Evolutionary conservation across 1,284 basidiomycete species (phyloP), one percentile per base, ranked within the genome.

Genomic region (Mycosarcoma mackinlayi): DNA sequence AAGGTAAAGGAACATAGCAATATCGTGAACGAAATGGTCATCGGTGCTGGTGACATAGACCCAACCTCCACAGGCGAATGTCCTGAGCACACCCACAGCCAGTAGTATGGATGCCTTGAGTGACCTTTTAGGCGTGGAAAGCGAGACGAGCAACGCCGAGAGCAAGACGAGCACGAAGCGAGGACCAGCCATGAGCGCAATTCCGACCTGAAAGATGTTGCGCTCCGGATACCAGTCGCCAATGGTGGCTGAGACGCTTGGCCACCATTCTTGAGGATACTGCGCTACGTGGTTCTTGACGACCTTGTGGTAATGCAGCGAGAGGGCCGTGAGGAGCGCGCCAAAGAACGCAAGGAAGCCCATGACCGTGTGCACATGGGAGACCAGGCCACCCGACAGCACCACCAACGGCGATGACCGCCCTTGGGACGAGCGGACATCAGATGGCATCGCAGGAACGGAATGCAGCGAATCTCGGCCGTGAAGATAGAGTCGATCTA

Each of bases 161-260:
- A 93, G 84, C 21, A 87, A 85, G 27, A 94, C 88, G 24, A 94
- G 86, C 8, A 87, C 86, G 77, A 97, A 90, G 4, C 94, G 89
- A 0, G 93, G 93, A 7, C 91, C 82, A 7, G 82, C 79, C 25
- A 80, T 83, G 31, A 94, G 82, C 13, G 94, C 94, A 73, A 96
- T 94, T 44, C 94, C 85, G 45, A 95, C 89, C 74, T 97, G 94
- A 79, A 97, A 96, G 41, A 93, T 83, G 66, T 90, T 93, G 61
- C 93, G 86, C 72, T 95, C 91, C 19, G 92, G 92, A 67, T 91
- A 92, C 89, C 92, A 94, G 84, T 96, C 93, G 2, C 93, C 93
- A 27, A 76, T 76, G 18, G 92, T 92, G 9, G 93, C 92, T 25
- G 92, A 94, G 4, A 96, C 93, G 4, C 91, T 93, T 6, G 93